Conservation (phyloP, 257 asterid genomes). For the Solanum piurae region DNA sequence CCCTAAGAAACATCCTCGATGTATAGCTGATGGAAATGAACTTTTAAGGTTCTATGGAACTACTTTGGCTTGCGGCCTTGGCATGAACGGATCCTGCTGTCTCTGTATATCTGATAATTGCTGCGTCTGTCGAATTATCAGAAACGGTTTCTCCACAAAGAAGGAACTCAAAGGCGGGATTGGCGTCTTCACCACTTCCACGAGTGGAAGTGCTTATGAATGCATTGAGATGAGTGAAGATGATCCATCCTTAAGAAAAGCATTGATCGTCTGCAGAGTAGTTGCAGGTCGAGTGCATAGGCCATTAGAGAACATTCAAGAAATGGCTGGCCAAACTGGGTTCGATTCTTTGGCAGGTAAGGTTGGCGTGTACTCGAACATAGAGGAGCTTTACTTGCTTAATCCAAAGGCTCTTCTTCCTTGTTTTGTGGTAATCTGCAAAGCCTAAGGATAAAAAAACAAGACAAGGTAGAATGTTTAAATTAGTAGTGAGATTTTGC, state of each 20-base stretch:
- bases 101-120: constrained; percentile 67
- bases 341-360: constrained; percentile 88
- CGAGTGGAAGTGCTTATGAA: constrained; percentile 78
- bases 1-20: constrained; percentile 79
- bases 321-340: constrained; percentile 58
- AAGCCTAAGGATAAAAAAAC: constrained; percentile 18
- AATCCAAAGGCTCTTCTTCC: constrained; percentile 82
- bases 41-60: constrained; percentile 74
- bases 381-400: constrained; percentile 94
- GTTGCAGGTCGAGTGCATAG: constrained; percentile 90
- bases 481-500: background rate
- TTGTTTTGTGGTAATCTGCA: constrained; percentile 85
- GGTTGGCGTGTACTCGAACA: constrained; percentile 71
- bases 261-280: constrained; percentile 78
- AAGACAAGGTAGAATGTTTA: background rate
- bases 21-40: constrained; percentile 88
- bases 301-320: constrained; percentile 71
- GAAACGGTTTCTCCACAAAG: constrained; percentile 56
- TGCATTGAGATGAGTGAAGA: constrained; percentile 26
- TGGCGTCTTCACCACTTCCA: constrained; percentile 82
- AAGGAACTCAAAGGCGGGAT: constrained; percentile 44
- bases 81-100: constrained; percentile 53
- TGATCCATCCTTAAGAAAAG: constrained; percentile 33
- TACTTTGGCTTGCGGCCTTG: constrained; percentile 59
- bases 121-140: constrained; percentile 56